Conservation (phyloP, 106 monocot genomes). For the Phalaenopsis aphrodite region DNA sequence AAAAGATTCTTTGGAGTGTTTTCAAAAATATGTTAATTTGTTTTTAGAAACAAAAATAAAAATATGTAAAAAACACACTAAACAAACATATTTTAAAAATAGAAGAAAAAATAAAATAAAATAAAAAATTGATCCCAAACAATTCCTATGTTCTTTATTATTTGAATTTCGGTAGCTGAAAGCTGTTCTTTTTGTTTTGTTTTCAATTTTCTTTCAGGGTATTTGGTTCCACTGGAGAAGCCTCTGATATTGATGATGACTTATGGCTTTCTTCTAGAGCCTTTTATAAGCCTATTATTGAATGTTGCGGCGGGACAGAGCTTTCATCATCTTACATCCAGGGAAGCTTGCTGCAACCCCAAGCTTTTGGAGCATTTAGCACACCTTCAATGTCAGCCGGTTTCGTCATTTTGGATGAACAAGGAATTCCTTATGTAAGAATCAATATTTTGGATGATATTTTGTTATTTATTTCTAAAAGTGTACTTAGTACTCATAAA, state of each 20-base stretch:
- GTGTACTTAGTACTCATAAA: neutral
- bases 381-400: constrained; percentile 69
- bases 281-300: constrained; percentile 64
- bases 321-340: constrained; percentile 73
- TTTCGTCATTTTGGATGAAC: constrained; percentile 72
- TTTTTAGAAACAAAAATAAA: too few relatives aligned
- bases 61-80: too few relatives aligned
- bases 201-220: constrained; percentile 30
- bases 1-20: too few relatives aligned
- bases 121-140: too few relatives aligned
- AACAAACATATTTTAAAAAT: too few relatives aligned
- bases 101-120: too few relatives aligned
- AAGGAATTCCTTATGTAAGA: constrained; percentile 65
- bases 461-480: neutral
- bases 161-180: neutral
- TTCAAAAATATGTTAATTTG: too few relatives aligned
- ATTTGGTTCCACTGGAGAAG: constrained; percentile 69
- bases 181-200: neutral
- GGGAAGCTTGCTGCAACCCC: constrained; percentile 68
- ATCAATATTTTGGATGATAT: neutral
- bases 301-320: constrained; percentile 93
- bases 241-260: constrained; percentile 84
- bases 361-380: constrained; percentile 89
- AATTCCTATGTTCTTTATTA: neutral
- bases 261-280: constrained; percentile 83